phyloP scores from a whole-genome alignment of 768 basidiomycete genomes.

The Leccinellum albellum region DNA sequence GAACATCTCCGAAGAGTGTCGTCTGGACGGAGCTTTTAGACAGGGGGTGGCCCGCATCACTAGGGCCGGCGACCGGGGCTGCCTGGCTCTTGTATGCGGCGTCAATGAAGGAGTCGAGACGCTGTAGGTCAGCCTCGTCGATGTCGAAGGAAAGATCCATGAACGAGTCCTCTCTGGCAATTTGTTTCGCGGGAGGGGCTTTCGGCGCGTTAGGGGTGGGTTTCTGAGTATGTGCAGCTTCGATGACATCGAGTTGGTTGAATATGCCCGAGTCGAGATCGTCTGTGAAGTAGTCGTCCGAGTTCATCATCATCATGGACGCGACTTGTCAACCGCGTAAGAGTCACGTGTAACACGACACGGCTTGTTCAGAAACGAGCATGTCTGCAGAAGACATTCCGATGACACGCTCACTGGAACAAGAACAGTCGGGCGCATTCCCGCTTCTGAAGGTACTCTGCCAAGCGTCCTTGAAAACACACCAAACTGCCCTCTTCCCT shows the following conservation, averaged over 20 bases:
- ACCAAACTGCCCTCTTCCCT: constrained; percentile 55
- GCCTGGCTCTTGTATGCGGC: constrained; percentile 42
- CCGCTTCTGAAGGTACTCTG: constrained; percentile 67
- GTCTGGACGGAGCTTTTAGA: constrained; percentile 51
- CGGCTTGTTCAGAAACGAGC: background rate
- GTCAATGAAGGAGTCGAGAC: constrained; percentile 51
- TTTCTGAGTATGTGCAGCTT: constrained; percentile 52
- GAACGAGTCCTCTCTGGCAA: constrained; percentile 42
- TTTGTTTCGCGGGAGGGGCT: constrained; percentile 9
- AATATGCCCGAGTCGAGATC: constrained; percentile 60
- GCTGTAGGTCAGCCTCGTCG: constrained; percentile 50
- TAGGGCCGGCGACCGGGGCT: constrained; percentile 40
- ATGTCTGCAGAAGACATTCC: constrained; percentile 71
- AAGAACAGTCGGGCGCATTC: constrained; percentile 21
- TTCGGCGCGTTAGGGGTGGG: constrained; percentile 9
- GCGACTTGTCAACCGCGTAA: background rate
- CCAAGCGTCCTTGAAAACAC: constrained; percentile 39
- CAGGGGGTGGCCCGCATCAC: constrained; percentile 20
- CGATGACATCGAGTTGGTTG: constrained; percentile 64
- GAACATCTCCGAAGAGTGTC: constrained; percentile 63
- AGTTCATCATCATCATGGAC: constrained; percentile 66
- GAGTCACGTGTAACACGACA: constrained; percentile 15
- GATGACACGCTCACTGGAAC: constrained; percentile 32
- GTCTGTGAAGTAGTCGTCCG: constrained; percentile 71
- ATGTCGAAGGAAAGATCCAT: constrained; percentile 56